phyloP scores from a whole-genome alignment of 2,329 filamentous ascomycete genomes.

The Clonostachys byssicola region DNA sequence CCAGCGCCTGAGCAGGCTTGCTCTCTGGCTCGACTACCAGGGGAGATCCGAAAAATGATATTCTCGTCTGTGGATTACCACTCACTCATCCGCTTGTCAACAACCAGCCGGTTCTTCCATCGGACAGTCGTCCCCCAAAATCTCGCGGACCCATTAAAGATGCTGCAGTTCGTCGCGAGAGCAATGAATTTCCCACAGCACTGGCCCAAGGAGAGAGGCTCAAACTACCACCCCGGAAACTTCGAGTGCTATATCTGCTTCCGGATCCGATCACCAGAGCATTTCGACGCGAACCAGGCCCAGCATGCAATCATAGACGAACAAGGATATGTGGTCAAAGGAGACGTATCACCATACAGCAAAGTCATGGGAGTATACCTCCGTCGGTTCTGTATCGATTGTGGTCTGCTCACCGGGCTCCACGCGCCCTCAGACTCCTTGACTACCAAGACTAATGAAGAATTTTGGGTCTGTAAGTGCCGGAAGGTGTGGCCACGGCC shows the following conservation, averaged over 20 bases:
- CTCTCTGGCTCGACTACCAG: slow-evolving; percentile 15
- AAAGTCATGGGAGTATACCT: slow-evolving; percentile 21
- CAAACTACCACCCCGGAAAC: slow-evolving; percentile 31
- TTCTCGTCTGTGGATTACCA: slow-evolving; percentile 31
- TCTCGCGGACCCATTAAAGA: slow-evolving; percentile 27
- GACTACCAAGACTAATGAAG: slow-evolving; percentile 26
- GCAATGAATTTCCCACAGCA: slow-evolving; percentile 34
- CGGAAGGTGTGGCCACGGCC: slow-evolving; percentile 29
- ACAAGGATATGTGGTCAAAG: slow-evolving; percentile 16
- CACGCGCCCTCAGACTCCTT: slow-evolving; percentile 29
- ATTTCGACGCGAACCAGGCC: slow-evolving; percentile 30
- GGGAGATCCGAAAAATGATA: slow-evolving; percentile 23
- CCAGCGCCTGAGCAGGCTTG: too few species aligned
- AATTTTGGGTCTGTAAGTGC: slow-evolving; percentile 34
- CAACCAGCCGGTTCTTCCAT: slow-evolving; percentile 26
- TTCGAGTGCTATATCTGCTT: slow-evolving; percentile 37
- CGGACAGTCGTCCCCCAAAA: slow-evolving; percentile 21
- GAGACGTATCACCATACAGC: slow-evolving; percentile 4
- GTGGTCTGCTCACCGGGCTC: slow-evolving; percentile 29
- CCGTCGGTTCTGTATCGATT: slow-evolving; percentile 35
- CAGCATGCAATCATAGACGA: slow-evolving; percentile 23
- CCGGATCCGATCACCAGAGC: slow-evolving; percentile 28
- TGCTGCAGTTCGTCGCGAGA: slow-evolving; percentile 32
- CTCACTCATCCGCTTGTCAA: slow-evolving; percentile 31
- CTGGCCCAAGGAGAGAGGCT: slow-evolving; percentile 27